Base-by-base conservation (phyloP, 495 filamentous ascomycete genomes). In the Aspergillus ostianus region DNA sequence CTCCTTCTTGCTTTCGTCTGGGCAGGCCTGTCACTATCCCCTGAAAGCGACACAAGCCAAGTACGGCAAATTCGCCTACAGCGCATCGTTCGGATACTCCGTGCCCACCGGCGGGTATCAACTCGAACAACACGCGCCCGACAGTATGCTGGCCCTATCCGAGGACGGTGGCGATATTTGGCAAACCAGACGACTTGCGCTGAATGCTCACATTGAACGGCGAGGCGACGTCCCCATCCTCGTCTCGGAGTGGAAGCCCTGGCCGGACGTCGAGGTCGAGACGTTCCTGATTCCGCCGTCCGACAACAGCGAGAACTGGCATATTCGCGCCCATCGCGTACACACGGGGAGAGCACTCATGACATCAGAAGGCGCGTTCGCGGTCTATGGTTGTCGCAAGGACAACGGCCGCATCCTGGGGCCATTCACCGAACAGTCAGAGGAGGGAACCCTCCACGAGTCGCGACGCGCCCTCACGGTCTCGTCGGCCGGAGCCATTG, bases 21-120 rank as follows among this genome's bases (percentile, higher is more conserved):
- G 90, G 15, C 89, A 92, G 64, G 86, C 85, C 36, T 92, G 90
- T 74, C 85, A 87, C 69, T 92, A 92, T 69, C 86, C 89, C 0
- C 83, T 92, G 72, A 88, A 86, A 69, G 89, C 86, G 21, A 90
- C 87, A 3, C 88, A 91, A 67, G 87, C 89, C 58, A 92, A 92
- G 65, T 93, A 93, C 71, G 90, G 90, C 19, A 81, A 84, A 60
- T 92, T 91, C 68, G 87, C 88, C 7, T 92, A 93, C 69, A 86
- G 82, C 53, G 84, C 84, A 53, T 81, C 86, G 0, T 92, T 90
- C 71, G 88, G 82, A 18, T 93, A 91, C 71, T 88, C 85, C 4
- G 88, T 91, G 15, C 87, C 89, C 0, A 89, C 87, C 0, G 90
- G 90, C 1, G 77, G 82, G n/a, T 89, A 89, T 74, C 83, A 85